Conservation (phyloP, 768 basidiomycete species). For the Psilocybe tampanensis region DNA sequence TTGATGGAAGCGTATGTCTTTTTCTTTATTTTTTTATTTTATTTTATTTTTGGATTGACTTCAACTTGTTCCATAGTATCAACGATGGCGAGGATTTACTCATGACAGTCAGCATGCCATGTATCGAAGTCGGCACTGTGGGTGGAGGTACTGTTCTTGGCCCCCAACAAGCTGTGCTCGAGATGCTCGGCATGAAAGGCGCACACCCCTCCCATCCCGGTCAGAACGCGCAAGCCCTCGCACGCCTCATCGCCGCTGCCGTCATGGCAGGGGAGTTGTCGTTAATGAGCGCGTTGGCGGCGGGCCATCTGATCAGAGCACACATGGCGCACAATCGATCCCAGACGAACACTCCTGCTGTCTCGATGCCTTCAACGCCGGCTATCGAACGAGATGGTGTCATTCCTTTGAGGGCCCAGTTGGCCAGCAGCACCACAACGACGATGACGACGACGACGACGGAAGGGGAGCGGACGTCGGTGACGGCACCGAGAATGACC, state of each 20-base stretch:
- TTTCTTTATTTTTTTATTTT: neutral
- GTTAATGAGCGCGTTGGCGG: constrained; percentile 89
- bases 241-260: constrained; percentile 84
- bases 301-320: constrained; percentile 92
- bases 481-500: neutral
- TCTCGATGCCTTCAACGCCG: constrained; percentile 63
- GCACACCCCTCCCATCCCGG: constrained; percentile 88
- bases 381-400: constrained; percentile 22
- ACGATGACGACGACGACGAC: neutral
- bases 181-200: constrained; percentile 92
- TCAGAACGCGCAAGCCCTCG: constrained; percentile 85
- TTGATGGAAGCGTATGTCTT: constrained; percentile 93
- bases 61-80: constrained; percentile 54
- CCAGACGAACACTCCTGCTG: constrained; percentile 75
- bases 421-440: constrained; percentile 3
- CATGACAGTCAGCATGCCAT: constrained; percentile 97
- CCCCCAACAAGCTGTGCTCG: constrained; percentile 88
- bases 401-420: constrained; percentile 1
- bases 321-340: constrained; percentile 93
- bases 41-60: neutral
- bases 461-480: neutral
- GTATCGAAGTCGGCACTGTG: constrained; percentile 97
- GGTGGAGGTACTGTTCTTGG: constrained; percentile 94
- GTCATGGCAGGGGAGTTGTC: constrained; percentile 99
- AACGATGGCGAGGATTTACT: constrained; percentile 91